A percentile compares a stretch with the other conserved stretches of the same genome.
Evolutionary conservation across 1,284 basidiomycete species (phyloP).

Genomic region (Kalmanozyma brasiliensis): DNA sequence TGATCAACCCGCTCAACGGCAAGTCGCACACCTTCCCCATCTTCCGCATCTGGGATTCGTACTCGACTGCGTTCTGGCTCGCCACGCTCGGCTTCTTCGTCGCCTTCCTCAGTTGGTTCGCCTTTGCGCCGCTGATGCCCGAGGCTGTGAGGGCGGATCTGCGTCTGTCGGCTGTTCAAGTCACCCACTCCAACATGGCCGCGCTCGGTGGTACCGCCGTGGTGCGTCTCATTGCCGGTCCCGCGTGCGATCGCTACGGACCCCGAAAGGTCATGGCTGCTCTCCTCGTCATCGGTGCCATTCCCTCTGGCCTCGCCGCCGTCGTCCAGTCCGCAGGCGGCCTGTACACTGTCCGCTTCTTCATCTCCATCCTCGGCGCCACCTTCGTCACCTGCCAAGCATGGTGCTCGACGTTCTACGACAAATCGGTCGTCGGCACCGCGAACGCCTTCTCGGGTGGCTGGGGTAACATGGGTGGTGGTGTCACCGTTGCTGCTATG

Average conservation of each 20-base stretch:
- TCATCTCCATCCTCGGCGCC: constrained; percentile 73
- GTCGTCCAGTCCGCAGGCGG: constrained; percentile 70
- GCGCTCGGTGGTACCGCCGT: constrained; percentile 72
- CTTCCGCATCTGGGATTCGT: constrained; percentile 72
- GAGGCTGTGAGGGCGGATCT: constrained; percentile 75
- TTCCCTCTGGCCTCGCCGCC: constrained; percentile 76
- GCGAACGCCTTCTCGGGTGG: constrained; percentile 62
- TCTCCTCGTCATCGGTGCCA: constrained; percentile 74
- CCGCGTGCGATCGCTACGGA: constrained; percentile 72
- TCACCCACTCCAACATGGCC: constrained; percentile 75
- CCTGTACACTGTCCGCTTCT: constrained; percentile 72
- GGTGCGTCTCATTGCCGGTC: constrained; percentile 73
- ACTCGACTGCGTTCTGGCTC: constrained; percentile 70
- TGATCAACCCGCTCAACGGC: constrained; percentile 73
- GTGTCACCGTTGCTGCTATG: constrained; percentile 73
- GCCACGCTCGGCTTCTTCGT: constrained; percentile 72
- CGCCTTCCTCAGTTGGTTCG: constrained; percentile 75
- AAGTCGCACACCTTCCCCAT: constrained; percentile 74
- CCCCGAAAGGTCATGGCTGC: constrained; percentile 75
- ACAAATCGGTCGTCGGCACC: constrained; percentile 74
- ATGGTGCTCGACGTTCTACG: constrained; percentile 75
- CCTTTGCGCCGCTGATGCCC: constrained; percentile 75
- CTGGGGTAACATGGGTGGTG: constrained; percentile 71
- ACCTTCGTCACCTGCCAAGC: constrained; percentile 74
- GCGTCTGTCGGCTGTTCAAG: constrained; percentile 71